Conservation (phyloP, 352 stramenopile genomes). For the Phytophthora aleatoria region DNA sequence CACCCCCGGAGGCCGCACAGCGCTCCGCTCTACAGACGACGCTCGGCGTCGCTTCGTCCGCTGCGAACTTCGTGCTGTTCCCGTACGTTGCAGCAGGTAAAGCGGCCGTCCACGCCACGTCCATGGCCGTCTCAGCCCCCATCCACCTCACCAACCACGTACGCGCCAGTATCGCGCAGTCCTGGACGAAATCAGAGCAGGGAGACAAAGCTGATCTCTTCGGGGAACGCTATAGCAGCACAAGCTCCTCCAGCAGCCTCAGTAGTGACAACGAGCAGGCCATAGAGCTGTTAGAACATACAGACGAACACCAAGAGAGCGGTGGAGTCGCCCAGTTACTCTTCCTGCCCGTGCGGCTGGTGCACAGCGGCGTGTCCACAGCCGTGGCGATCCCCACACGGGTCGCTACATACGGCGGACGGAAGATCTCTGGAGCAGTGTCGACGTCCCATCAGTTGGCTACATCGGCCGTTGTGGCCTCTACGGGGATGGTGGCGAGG, state of each 20-base stretch:
- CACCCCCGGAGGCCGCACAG: background rate
- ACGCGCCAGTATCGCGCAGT: conserved; percentile 45
- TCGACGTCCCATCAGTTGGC: conserved; percentile 64
- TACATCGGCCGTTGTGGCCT: conserved; percentile 62
- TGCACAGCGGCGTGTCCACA: conserved; percentile 62
- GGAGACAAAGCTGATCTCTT: conserved; percentile 48
- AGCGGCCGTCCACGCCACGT: conserved; percentile 60
- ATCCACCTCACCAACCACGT: conserved; percentile 63
- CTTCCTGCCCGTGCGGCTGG: conserved; percentile 61
- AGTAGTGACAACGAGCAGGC: conserved; percentile 21
- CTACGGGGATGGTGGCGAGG: conserved; percentile 46
- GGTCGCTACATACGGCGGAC: conserved; percentile 56
- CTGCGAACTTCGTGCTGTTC: conserved; percentile 64
- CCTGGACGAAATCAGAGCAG: conserved; percentile 9
- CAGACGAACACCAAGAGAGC: conserved; percentile 11
- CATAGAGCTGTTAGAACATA: conserved; percentile 21
- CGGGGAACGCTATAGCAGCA: conserved; percentile 38
- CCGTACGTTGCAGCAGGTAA: conserved; percentile 68
- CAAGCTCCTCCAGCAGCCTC: conserved; percentile 29
- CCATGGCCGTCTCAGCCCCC: conserved; percentile 58
- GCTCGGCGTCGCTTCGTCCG: conserved; percentile 56
- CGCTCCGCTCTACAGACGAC: conserved; percentile 50
- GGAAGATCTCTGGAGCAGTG: conserved; percentile 61
- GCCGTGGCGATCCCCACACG: conserved; percentile 55
- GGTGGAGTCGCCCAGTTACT: conserved; percentile 60